These are phyloP conservation scores for Mrakia hoshinonis DNA, from an alignment of 768 basidiomycete species.

Conservation along the genomic window DNA sequence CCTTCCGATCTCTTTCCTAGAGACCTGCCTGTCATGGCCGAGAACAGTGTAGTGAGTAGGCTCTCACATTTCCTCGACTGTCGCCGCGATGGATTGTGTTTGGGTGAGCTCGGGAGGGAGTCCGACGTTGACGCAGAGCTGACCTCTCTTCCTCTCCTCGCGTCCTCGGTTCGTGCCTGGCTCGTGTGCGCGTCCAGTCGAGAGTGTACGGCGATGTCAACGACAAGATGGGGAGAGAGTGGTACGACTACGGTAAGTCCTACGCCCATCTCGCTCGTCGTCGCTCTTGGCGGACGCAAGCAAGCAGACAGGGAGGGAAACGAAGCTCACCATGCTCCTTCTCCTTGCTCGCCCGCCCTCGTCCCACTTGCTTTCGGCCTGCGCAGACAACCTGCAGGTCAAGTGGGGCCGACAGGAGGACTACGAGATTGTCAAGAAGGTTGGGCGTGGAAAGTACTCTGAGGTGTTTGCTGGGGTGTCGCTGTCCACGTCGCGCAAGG, in stretches of 20 bases:
- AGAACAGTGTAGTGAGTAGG: no score
- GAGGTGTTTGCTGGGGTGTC: constrained; percentile 88
- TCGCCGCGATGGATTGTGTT: no score
- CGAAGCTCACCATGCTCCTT: background rate
- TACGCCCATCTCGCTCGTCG: no score
- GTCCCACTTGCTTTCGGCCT: no score
- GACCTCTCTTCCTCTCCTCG: background rate
- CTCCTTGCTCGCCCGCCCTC: background rate
- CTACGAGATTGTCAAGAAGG: constrained; percentile 95
- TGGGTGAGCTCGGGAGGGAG: no score
- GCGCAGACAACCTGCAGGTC: constrained; percentile 79
- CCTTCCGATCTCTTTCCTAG: no score
- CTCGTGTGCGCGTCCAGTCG: constrained; percentile 8
- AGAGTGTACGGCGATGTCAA: constrained; percentile 78
- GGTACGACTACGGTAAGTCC: constrained; percentile 86
- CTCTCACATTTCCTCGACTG: no score
- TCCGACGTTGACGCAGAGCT: no score
- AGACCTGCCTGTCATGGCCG: no score
- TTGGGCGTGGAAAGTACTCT: constrained; percentile 89
- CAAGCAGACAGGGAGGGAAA: no score
- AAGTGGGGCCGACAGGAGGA: constrained; percentile 96
- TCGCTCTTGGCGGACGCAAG: no score
- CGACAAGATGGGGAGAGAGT: constrained; percentile 71
- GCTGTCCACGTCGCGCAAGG: constrained; percentile 81
- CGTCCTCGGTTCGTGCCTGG: background rate